Conservation (phyloP, 2,329 filamentous ascomycete genomes). For the Pseudogymnoascus sp. region DNA sequence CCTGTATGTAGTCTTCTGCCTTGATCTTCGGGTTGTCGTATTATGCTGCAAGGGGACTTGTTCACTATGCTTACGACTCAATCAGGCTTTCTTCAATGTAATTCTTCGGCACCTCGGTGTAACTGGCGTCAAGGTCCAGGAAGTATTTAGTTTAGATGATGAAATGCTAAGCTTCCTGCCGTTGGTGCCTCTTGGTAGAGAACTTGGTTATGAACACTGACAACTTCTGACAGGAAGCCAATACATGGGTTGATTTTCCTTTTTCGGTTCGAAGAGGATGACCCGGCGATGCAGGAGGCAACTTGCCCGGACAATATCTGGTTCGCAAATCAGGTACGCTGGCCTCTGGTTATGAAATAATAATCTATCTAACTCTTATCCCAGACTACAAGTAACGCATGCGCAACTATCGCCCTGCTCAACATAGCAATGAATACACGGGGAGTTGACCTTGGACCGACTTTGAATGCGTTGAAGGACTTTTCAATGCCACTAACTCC, state of each 20-base stretch:
- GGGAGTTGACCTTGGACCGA: conserved; percentile 57
- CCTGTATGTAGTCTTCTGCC: conserved; percentile 47
- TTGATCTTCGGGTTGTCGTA: background rate
- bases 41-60: background rate
- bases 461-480: conserved; percentile 63
- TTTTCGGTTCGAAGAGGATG: conserved; percentile 57
- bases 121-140: conserved; percentile 61
- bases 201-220: background rate
- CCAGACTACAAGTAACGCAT: conserved; percentile 73
- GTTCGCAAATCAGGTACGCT: conserved; percentile 81
- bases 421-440: conserved; percentile 87
- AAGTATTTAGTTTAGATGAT: conserved; percentile 67
- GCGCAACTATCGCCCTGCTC: conserved; percentile 83
- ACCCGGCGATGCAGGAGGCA: conserved; percentile 44
- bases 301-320: conserved; percentile 62
- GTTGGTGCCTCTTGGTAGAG: conserved; percentile 33
- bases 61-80: conserved; percentile 14
- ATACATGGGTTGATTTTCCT: conserved; percentile 85
- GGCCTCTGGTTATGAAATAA: background rate
- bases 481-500: conserved; percentile 62
- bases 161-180: conserved; percentile 54
- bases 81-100: conserved; percentile 72
- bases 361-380: background rate
- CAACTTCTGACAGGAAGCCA: conserved; percentile 47
- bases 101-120: conserved; percentile 77